A percentile compares a stretch with the other conserved stretches of the same genome.
These are phyloP conservation scores for Calonectria pseudoturangicola DNA, from an alignment of 2,329 filamentous ascomycete genomes.

Conservation along the genomic window DNA sequence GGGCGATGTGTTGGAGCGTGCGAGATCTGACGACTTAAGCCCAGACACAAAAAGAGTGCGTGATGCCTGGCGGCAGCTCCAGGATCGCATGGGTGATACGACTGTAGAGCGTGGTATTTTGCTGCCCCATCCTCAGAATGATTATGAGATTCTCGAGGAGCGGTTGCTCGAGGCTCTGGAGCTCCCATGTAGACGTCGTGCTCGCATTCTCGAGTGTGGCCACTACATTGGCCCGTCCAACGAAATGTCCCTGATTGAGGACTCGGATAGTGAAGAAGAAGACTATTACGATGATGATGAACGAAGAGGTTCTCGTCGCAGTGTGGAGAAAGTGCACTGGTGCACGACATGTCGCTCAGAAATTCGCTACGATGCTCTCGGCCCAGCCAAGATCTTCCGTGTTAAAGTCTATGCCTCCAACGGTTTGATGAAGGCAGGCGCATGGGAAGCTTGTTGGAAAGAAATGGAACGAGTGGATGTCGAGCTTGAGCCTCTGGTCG, in stretches of 20 bases:
- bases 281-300: conserved; percentile 57
- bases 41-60: conserved; percentile 70
- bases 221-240: conserved; percentile 82
- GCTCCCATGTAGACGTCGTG: conserved; percentile 77
- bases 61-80: conserved; percentile 79
- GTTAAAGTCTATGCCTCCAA: conserved; percentile 96
- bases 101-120: conserved; percentile 84
- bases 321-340: conserved; percentile 69
- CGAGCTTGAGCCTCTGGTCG: conserved; percentile 86
- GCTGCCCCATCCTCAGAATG: conserved; percentile 85
- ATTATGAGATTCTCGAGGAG: conserved; percentile 88
- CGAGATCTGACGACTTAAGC: conserved; percentile 63
- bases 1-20: conserved; percentile 72
- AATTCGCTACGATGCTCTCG: conserved; percentile 73
- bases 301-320: conserved; percentile 46
- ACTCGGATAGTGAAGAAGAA: conserved; percentile 69
- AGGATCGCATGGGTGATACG: conserved; percentile 82
- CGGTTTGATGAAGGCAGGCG: conserved; percentile 91
- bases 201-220: conserved; percentile 83
- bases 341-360: conserved; percentile 74
- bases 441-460: conserved; percentile 95
- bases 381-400: conserved; percentile 77
- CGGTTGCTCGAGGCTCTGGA: conserved; percentile 84
- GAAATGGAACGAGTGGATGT: conserved; percentile 99
- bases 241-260: conserved; percentile 64